Evolutionary conservation across 441 rosid genomes (phyloP).

Genomic region (Erodium trifolium): DNA sequence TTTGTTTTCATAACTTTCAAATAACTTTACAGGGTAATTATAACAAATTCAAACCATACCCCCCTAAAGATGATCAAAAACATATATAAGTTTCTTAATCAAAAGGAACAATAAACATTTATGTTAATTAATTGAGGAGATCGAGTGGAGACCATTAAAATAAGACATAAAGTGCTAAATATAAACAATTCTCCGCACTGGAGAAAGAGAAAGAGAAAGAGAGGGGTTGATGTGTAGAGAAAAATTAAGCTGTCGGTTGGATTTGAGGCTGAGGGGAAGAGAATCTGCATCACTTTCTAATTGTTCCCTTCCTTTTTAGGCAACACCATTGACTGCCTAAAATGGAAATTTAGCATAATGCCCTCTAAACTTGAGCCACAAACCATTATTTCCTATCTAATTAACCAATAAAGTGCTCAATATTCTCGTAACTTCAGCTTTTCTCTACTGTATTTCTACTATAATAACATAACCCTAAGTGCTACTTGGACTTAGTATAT

Average conservation of each 20-base stretch:
- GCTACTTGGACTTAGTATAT: not conserved
- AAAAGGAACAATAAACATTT: not conserved
- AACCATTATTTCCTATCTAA: not conserved
- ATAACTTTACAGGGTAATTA: too few relatives aligned
- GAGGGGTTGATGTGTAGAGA: not conserved
- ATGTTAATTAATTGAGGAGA: not conserved
- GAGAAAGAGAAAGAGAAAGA: not conserved
- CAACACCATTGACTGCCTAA: conserved; percentile 31
- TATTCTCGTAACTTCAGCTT: not conserved
- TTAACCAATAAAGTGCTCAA: not conserved
- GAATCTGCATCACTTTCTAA: conserved; percentile 24
- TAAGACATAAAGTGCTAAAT: not conserved
- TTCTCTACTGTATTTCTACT: not conserved
- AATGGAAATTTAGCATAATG: conserved; percentile 34
- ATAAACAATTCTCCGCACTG: not conserved
- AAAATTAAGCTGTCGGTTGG: conserved; percentile 35
- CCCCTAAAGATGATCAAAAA: not conserved
- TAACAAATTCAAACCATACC: not conserved
- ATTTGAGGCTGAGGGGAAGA: conserved; percentile 22
- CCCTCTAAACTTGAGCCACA: conserved; percentile 12
- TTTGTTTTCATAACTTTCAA: not conserved
- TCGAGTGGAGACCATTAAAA: not conserved
- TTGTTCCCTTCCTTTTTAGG: conserved; percentile 38
- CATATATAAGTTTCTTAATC: too few relatives aligned
- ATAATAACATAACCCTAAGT: not conserved